Evolutionary conservation across 2,329 filamentous ascomycete species (phyloP).

Genomic region (Colletotrichum cordylinicola): DNA sequence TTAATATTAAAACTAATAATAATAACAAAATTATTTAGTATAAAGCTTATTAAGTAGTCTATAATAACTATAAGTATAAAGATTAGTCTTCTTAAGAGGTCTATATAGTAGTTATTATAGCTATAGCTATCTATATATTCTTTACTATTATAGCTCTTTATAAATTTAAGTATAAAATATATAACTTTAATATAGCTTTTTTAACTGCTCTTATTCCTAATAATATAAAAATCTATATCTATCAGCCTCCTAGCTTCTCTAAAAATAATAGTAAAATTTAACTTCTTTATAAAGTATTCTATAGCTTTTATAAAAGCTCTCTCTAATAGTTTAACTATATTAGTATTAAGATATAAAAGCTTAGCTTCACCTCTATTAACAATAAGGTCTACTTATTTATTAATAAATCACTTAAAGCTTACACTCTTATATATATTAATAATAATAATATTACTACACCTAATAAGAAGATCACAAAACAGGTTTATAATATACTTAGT

Average conservation of each 20-base stretch:
- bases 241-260: too few species aligned
- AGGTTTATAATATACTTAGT: not conserved
- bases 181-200: too few species aligned
- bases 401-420: not conserved
- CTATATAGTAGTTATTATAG: not conserved
- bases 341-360: not conserved
- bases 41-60: not conserved
- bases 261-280: not conserved
- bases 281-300: not conserved
- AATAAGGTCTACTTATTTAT: not conserved
- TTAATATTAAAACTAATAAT: not conserved
- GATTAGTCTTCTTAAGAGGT: not conserved
- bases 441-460: not conserved
- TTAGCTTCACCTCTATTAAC: not conserved
- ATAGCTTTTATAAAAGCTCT: not conserved
- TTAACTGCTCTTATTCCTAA: too few species aligned
- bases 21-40: not conserved
- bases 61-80: not conserved
- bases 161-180: not conserved
- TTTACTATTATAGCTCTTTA: not conserved
- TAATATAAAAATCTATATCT: too few species aligned
- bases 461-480: not conserved
- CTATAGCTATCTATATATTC: not conserved
- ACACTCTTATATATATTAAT: not conserved
- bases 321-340: not conserved